phyloP scores from a whole-genome alignment of 306 rosid genomes.

The Rosa rugosa region DNA sequence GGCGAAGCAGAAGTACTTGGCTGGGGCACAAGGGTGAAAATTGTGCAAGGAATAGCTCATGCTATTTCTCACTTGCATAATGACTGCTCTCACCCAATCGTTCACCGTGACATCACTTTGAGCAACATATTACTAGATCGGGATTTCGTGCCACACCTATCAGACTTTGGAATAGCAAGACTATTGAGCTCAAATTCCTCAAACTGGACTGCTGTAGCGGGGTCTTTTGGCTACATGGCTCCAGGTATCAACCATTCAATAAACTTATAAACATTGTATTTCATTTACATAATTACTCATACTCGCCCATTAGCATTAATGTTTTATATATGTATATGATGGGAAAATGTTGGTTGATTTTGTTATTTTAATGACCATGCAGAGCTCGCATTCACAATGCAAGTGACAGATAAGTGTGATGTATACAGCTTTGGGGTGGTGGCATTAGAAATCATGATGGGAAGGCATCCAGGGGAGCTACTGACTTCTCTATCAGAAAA shows the following conservation, averaged over 20 bases:
- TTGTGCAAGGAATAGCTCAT: constrained; percentile 58
- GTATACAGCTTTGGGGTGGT: constrained; percentile 62
- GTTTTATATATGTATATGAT: neutral
- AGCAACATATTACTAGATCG: constrained; percentile 51
- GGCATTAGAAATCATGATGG: constrained; percentile 50
- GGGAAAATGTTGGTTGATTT: neutral
- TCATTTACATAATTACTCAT: no score
- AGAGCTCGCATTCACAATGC: constrained; percentile 61
- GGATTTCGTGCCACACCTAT: constrained; percentile 49
- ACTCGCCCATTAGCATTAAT: no score
- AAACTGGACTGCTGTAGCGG: constrained; percentile 57
- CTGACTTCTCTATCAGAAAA: neutral
- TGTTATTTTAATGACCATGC: neutral
- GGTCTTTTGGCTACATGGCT: constrained; percentile 77
- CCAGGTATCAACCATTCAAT: constrained; percentile 40
- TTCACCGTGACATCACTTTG: constrained; percentile 55
- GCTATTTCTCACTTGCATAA: constrained; percentile 55
- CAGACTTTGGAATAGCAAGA: constrained; percentile 68
- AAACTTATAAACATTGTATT: neutral
- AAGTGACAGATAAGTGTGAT: constrained; percentile 54
- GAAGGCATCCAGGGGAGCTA: constrained; percentile 52
- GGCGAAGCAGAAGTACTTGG: constrained; percentile 11
- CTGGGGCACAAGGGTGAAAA: constrained; percentile 48
- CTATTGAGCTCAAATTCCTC: constrained; percentile 36
- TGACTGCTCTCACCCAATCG: constrained; percentile 51